phyloP scores from a whole-genome alignment of 1,139 yeast species.

The Scheffersomyces titani region DNA sequence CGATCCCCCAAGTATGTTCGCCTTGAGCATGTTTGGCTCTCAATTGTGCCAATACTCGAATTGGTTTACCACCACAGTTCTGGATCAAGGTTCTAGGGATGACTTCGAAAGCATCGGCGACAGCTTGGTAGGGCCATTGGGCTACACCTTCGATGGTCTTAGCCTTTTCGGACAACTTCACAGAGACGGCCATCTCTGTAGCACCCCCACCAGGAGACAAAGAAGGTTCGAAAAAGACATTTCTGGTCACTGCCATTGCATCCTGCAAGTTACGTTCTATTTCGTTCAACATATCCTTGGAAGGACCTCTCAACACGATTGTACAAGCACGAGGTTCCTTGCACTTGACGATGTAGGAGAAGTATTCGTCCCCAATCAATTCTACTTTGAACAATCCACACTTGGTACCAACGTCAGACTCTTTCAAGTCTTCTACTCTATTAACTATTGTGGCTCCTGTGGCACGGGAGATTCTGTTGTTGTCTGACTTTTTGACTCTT shows the following conservation, averaged over 20 bases:
- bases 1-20: slow-evolving; percentile 80
- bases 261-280: slow-evolving; percentile 96
- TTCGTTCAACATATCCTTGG: slow-evolving; percentile 94
- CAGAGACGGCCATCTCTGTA: slow-evolving; percentile 97
- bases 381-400: slow-evolving; percentile 94
- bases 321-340: slow-evolving; percentile 92
- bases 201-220: slow-evolving; percentile 99
- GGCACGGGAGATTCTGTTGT: slow-evolving; percentile 95
- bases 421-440: slow-evolving; percentile 91
- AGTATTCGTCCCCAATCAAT: slow-evolving; percentile 96
- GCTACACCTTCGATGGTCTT: slow-evolving; percentile 91
- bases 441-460: slow-evolving; percentile 98
- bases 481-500: slow-evolving; percentile 94
- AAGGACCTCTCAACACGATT: slow-evolving; percentile 88
- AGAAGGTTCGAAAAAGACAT: slow-evolving; percentile 92
- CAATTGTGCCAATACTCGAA: slow-evolving; percentile 81
- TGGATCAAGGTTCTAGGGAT: slow-evolving; percentile 96
- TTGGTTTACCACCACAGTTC: slow-evolving; percentile 97
- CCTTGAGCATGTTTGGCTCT: slow-evolving; percentile 98
- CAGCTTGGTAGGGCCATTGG: slow-evolving; percentile 99
- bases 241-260: slow-evolving; percentile 97
- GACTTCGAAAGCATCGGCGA: slow-evolving; percentile 97
- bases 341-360: slow-evolving; percentile 81
- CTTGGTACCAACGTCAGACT: slow-evolving; percentile 81
- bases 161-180: slow-evolving; percentile 84